These are phyloP conservation scores for Escallonia rubra DNA, from an alignment of 129 eudicot species.

Conservation along the genomic window DNA sequence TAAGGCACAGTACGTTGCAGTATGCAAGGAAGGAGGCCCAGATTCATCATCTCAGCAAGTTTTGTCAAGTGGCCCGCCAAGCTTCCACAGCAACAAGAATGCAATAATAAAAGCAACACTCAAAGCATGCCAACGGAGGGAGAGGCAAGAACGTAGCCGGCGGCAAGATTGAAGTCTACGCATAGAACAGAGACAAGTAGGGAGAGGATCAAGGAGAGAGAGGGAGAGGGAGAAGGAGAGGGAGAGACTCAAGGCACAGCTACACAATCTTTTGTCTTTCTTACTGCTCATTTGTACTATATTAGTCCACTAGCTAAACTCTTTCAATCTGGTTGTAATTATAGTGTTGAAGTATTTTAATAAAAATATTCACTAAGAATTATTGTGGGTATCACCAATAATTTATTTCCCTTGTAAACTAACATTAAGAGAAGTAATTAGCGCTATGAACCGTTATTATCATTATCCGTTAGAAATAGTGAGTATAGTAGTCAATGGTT, in stretches of 20 bases:
- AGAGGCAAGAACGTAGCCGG: slow-evolving; percentile 44
- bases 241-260: slow-evolving; percentile 56
- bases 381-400: too few relatives aligned
- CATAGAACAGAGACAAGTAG: slow-evolving; percentile 43
- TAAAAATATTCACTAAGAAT: too few relatives aligned
- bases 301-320: too few relatives aligned
- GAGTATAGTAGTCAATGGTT: too few relatives aligned
- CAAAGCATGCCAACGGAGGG: slow-evolving; percentile 25
- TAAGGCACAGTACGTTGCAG: slow-evolving; percentile 45
- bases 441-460: too few relatives aligned
- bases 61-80: slow-evolving; percentile 29
- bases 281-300: too few relatives aligned
- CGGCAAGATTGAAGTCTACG: slow-evolving; percentile 36
- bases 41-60: slow-evolving; percentile 38
- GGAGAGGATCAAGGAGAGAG: slow-evolving; percentile 50
- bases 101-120: slow-evolving; percentile 27
- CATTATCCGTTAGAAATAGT: too few relatives aligned
- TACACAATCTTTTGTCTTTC: too few relatives aligned
- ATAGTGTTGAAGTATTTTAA: too few relatives aligned
- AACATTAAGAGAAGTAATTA: too few relatives aligned
- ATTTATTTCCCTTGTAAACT: too few relatives aligned
- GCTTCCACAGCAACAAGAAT: slow-evolving; percentile 45
- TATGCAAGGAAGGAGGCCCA: slow-evolving; percentile 28
- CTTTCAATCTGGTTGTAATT: too few relatives aligned
- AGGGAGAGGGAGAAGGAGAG: slow-evolving; percentile 63